phyloP scores from a whole-genome alignment of 1,284 basidiomycete species.

The Trametes sp. region DNA sequence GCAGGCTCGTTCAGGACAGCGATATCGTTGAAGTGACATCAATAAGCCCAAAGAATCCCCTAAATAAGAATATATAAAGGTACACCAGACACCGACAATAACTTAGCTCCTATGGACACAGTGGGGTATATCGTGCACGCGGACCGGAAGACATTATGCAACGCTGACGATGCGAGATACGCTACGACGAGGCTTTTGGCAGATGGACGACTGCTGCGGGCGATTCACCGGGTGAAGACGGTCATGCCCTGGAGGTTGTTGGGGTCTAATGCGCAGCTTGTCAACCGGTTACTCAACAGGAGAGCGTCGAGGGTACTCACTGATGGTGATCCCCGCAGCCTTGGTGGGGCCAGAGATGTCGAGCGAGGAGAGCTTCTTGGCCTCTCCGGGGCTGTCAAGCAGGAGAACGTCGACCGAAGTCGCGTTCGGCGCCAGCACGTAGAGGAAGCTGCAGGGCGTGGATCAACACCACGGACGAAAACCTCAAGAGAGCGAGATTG shows the following conservation, averaged over 20 bases:
- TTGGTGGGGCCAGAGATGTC: slow-evolving; percentile 49
- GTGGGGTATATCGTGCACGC: slow-evolving; percentile 15
- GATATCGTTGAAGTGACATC: too few species aligned
- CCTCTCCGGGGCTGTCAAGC: slow-evolving; percentile 50
- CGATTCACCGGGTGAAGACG: slow-evolving; percentile 40
- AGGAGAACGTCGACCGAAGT: slow-evolving; percentile 51
- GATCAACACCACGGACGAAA: not conserved
- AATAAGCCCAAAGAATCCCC: not conserved
- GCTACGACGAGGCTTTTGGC: not conserved
- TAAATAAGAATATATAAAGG: not conserved
- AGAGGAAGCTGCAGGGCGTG: slow-evolving; percentile 49
- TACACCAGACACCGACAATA: slow-evolving; percentile 12
- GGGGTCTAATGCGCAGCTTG: slow-evolving; percentile 37
- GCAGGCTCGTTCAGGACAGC: not conserved
- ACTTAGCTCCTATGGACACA: slow-evolving; percentile 13
- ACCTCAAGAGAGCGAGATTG: not conserved
- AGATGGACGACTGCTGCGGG: not conserved
- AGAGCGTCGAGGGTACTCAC: slow-evolving; percentile 36
- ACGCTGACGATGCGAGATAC: not conserved
- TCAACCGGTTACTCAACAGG: not conserved
- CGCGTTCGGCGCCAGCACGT: slow-evolving; percentile 50
- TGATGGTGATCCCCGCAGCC: slow-evolving; percentile 47
- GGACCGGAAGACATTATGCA: not conserved
- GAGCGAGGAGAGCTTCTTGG: slow-evolving; percentile 47
- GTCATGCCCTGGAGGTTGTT: slow-evolving; percentile 54